A percentile compares a stretch with the other conserved stretches of the same genome.
Evolutionary conservation across 2,329 filamentous ascomycete genomes (phyloP).

Genomic region (Calonectria pseudoturangicola): DNA sequence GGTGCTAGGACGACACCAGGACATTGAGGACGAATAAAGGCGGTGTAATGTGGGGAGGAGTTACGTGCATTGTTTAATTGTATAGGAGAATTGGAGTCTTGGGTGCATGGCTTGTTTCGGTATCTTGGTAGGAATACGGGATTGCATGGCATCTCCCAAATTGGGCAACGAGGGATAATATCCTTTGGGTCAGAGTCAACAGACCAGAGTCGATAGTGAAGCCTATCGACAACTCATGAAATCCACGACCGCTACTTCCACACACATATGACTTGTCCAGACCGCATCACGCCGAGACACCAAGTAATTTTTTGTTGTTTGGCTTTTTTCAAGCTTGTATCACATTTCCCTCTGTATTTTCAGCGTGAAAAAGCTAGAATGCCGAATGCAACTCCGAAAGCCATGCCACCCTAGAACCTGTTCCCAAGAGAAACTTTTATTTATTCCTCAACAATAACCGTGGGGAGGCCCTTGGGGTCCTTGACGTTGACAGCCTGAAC

Average conservation of each 20-base stretch:
- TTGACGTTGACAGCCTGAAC: constrained; percentile 99
- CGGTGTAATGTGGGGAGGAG: constrained; percentile 20
- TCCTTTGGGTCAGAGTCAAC: constrained; percentile 49
- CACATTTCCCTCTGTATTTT: constrained; percentile 63
- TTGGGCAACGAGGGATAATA: constrained; percentile 46
- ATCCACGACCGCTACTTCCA: constrained; percentile 50
- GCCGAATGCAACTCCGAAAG: constrained; percentile 69
- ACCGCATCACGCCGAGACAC: constrained; percentile 55
- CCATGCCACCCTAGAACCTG: constrained; percentile 66
- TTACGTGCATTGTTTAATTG: constrained; percentile 50
- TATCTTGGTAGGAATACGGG: constrained; percentile 58
- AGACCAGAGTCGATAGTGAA: constrained; percentile 54
- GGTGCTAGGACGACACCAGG: constrained; percentile 77
- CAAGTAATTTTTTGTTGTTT: constrained; percentile 49
- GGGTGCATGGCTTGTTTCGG: constrained; percentile 57
- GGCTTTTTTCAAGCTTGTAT: constrained; percentile 56
- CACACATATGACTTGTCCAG: constrained; percentile 45
- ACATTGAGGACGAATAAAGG: constrained; percentile 77
- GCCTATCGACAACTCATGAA: constrained; percentile 52
- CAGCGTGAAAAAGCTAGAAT: constrained; percentile 65
- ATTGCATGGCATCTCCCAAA: constrained; percentile 57
- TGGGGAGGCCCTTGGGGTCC: constrained; percentile 98
- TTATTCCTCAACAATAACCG: constrained; percentile 88
- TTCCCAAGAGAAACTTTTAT: constrained; percentile 62
- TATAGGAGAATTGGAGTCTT: constrained; percentile 66